Conservation (phyloP, 139 green algal species). For the Micractinium conductrix region DNA sequence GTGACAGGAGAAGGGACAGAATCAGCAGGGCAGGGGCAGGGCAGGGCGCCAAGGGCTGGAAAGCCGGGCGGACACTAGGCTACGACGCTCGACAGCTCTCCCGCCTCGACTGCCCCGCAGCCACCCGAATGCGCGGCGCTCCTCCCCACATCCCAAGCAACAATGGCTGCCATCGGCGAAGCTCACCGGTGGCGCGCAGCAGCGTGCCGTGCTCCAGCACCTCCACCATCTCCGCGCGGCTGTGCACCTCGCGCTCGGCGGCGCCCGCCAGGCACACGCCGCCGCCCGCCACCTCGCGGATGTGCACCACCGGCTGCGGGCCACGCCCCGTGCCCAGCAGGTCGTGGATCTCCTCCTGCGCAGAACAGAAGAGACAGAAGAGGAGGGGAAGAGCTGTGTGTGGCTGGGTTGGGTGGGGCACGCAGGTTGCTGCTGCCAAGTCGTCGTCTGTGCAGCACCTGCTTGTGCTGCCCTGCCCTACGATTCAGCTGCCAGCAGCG, state of each 20-base stretch:
- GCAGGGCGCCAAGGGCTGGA: background rate
- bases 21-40: background rate
- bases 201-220: slow-evolving; percentile 84
- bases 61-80: background rate
- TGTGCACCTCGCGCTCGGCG: slow-evolving; percentile 78
- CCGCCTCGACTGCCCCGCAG: no score
- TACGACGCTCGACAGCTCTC: no score
- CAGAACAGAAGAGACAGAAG: background rate
- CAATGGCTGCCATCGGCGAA: background rate
- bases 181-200: slow-evolving; percentile 52
- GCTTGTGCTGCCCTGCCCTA: background rate
- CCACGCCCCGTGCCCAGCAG: slow-evolving; percentile 61
- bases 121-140: no score
- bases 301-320: slow-evolving; percentile 61
- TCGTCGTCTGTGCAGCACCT: no score
- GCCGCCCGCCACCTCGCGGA: slow-evolving; percentile 80
- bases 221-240: slow-evolving; percentile 78
- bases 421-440: no score
- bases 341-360: slow-evolving; percentile 87
- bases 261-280: slow-evolving; percentile 85
- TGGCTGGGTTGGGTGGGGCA: background rate
- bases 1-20: background rate
- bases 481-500: background rate
- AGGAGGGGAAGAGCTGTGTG: background rate
- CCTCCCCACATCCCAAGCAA: no score